These are phyloP conservation scores for Melaleuca quinquenervia DNA, from an alignment of 345 rosid genomes.

Conservation along the genomic window DNA sequence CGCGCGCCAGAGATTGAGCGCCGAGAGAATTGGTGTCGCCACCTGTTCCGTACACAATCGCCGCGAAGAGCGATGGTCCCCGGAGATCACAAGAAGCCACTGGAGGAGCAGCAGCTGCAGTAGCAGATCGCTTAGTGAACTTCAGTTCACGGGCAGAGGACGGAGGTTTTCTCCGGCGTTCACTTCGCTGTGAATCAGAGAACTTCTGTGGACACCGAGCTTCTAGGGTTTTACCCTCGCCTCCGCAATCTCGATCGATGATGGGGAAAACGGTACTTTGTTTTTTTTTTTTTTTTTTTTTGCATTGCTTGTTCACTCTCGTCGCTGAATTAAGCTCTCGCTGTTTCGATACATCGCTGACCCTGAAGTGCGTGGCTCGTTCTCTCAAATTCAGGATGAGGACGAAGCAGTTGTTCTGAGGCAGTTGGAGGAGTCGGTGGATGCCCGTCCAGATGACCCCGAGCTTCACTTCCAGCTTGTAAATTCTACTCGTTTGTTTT, in stretches of 20 bases:
- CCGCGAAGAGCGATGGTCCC: not conserved
- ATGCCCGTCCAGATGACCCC: constrained; percentile 60
- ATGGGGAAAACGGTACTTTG: not conserved
- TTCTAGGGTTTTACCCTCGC: not conserved
- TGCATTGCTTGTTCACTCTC: not conserved
- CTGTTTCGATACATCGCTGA: not conserved
- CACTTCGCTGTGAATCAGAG: not conserved
- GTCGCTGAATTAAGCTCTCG: not conserved
- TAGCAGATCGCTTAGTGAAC: too few species aligned
- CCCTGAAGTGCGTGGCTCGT: not conserved
- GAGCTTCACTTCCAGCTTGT: constrained; percentile 8
- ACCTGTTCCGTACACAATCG: not conserved
- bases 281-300: not conserved
- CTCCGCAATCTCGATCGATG: not conserved
- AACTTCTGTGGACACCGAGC: not conserved
- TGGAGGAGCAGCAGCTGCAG: not conserved
- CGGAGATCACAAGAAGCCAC: not conserved
- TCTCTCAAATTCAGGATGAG: not conserved
- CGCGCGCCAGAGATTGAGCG: not conserved
- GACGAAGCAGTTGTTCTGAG: constrained; percentile 14
- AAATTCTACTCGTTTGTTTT: not conserved
- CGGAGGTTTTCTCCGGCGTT: not conserved
- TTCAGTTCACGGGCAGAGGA: not conserved
- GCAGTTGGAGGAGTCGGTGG: constrained; percentile 41
- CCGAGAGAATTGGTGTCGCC: not conserved